Conservation (phyloP, 2,329 filamentous ascomycete genomes). For the Cercospora sp. region DNA sequence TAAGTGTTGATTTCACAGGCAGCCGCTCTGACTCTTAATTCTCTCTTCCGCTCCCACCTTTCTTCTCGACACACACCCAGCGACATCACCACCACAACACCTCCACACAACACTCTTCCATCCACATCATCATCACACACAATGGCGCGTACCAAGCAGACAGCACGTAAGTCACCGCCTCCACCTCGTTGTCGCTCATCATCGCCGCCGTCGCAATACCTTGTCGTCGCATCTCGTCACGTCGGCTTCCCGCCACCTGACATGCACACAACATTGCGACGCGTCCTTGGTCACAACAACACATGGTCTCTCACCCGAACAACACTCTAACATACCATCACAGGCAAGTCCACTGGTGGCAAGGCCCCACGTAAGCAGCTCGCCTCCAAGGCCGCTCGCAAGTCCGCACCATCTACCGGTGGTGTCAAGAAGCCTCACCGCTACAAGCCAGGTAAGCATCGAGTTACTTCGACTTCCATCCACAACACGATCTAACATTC, state of each 20-base stretch:
- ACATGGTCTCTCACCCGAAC: conserved; percentile 20
- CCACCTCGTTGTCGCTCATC: conserved; percentile 27
- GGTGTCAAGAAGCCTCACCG: conserved; percentile 60
- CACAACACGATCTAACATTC: conserved; percentile 31
- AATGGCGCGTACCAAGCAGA: conserved; percentile 60
- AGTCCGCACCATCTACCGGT: conserved; percentile 94
- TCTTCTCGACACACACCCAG: conserved; percentile 29
- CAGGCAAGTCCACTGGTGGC: conserved; percentile 73
- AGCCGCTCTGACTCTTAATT: conserved; percentile 7
- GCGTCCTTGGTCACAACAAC: conserved; percentile 27
- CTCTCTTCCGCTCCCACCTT: conserved; percentile 20
- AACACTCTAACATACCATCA: conserved; percentile 40
- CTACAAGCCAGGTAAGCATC: conserved; percentile 52
- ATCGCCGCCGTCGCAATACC: conserved; percentile 31
- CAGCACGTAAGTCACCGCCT: conserved; percentile 52
- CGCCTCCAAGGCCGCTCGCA: conserved; percentile 97
- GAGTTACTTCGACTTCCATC: conserved; percentile 11
- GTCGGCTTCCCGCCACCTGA: conserved; percentile 29
- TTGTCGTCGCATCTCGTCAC: conserved; percentile 26
- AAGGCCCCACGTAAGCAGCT: conserved; percentile 89
- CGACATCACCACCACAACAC: conserved; percentile 26
- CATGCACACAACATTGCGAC: conserved; percentile 22
- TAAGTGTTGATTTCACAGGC: conserved; percentile 13
- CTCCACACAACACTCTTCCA: conserved; percentile 29
- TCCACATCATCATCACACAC: conserved; percentile 38